phyloP scores from a whole-genome alignment of 306 rosid species.

The Lablab purpureus region DNA sequence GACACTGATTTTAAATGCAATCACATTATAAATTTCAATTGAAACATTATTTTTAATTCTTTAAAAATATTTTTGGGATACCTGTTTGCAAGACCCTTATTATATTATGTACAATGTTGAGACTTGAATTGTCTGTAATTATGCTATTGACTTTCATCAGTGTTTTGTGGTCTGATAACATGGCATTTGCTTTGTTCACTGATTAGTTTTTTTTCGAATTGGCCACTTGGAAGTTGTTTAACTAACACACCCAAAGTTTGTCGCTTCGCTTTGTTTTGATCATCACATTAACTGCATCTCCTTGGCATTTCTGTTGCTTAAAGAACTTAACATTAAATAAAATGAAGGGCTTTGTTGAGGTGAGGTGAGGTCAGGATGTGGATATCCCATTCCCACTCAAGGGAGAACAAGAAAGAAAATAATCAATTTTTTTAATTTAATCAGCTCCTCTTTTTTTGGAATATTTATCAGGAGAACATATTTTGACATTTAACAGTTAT shows the following conservation, averaged over 20 bases:
- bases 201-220: neutral
- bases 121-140: neutral
- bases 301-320: constrained; percentile 36
- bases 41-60: too few species aligned
- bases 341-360: neutral
- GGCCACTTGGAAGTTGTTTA: neutral
- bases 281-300: neutral
- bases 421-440: too few species aligned
- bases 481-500: too few species aligned
- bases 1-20: too few species aligned
- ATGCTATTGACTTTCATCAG: neutral
- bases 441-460: too few species aligned
- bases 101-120: neutral
- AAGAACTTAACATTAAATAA: neutral
- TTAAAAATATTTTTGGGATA: too few species aligned
- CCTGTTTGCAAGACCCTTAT: neutral
- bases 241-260: neutral
- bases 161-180: neutral
- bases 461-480: too few species aligned
- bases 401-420: too few species aligned
- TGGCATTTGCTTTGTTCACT: neutral
- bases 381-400: neutral
- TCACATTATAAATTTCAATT: too few species aligned
- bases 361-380: too few species aligned
- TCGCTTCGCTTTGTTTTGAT: neutral